Base-by-base conservation (phyloP, 176 grass and related monocot genomes). In the Raddia distichophylla region DNA sequence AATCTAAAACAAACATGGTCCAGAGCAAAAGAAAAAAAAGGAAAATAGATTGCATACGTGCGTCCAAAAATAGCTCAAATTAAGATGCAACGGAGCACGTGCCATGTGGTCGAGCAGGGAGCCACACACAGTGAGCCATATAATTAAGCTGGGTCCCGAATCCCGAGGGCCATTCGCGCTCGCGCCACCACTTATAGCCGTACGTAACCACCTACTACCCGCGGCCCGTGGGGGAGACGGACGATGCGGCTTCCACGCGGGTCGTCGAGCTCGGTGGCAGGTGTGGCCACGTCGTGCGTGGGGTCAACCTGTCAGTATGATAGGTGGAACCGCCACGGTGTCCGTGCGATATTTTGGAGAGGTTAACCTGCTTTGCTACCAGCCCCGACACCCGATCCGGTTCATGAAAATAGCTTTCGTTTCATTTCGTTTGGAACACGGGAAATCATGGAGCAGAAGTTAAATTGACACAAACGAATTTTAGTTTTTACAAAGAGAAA, bases 71-170 rank as follows among this genome's bases (percentile, higher is more conserved):
- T 50, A 9, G 15, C 16, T 1, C 15, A 55, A 55, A 20, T 14
- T 40, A 40, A 40, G 37, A 50, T 12, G 11, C 43, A 70, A 47
- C 13, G 18, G 22, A 17, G 12, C n/a, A 10, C 16, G n/a, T 34
- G 37, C 45, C 43, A 2, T 22, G 7, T 51, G 73, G 63, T 33
- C 48, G 37, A 54, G 19, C 40, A 0, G 1, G 56, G 14, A 60
- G 83, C 55, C 75, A 78, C 75, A 78, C 75, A 85, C 0, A 17
- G 3, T 0, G 12, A 4, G 56, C 5, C 57, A 85, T 67, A 85
- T 27, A 71, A 12, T 55, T 64, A 55, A 0, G 5, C 18, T 34
- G 83, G 75, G 48, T 63, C 67, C 66, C 0, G 66, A 60, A 79
- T 85, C 83, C 56, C 35, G 0, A 2, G 35, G 65, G 79, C 67